Percentiles rank a stretch among this genome's conserved stretches.
Conservation (phyloP, 129 eudicot genomes). For the Dittrichia graveolens region DNA sequence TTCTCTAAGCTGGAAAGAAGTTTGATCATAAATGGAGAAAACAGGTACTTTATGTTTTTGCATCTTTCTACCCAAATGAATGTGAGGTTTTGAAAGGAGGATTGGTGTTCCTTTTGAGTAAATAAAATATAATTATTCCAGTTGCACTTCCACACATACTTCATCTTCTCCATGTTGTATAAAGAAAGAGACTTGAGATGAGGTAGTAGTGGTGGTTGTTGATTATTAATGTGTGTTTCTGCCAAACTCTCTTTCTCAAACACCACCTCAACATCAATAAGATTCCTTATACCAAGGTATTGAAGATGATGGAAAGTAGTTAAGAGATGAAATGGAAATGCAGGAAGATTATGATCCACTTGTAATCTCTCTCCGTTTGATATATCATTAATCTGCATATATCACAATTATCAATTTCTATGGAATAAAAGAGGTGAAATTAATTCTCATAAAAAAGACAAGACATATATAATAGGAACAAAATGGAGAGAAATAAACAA, state of each 20-base stretch:
- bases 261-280: conserved; percentile 2
- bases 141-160: conserved; percentile 17
- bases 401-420: too few relatives aligned
- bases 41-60: background rate
- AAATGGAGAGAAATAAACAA: too few relatives aligned
- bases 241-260: conserved; percentile 10
- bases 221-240: background rate
- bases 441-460: too few relatives aligned
- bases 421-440: too few relatives aligned
- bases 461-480: too few relatives aligned
- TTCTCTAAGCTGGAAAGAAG: background rate
- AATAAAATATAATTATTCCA: too few relatives aligned
- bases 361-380: background rate
- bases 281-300: background rate
- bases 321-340: conserved; percentile 16
- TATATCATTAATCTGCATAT: too few relatives aligned
- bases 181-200: background rate
- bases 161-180: background rate
- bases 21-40: conserved; percentile 11
- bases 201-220: background rate
- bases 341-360: background rate
- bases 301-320: background rate
- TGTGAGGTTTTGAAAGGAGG: too few relatives aligned
- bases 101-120: too few relatives aligned
- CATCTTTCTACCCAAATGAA: background rate